phyloP scores from a whole-genome alignment of 306 rosid genomes.

The Cicer bijugum region DNA sequence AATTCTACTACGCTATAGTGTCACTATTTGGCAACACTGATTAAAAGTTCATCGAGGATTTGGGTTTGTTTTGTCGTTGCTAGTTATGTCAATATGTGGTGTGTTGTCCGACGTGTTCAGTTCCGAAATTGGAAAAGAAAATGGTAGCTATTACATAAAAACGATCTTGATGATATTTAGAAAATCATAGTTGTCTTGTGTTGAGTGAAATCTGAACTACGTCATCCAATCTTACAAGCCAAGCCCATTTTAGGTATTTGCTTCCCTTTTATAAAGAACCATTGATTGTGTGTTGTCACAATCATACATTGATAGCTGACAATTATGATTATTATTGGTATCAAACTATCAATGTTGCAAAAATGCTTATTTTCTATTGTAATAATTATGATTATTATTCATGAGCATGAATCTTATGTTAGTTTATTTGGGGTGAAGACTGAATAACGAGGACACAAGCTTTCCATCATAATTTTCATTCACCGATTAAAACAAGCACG shows the following conservation, averaged over 20 bases:
- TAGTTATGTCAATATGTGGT: conserved; percentile 7
- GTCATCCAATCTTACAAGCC: background rate
- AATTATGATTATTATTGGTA: background rate
- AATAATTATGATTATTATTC: background rate
- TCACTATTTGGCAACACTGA: too few relatives aligned
- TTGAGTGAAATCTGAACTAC: conserved; percentile 28
- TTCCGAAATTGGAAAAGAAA: background rate
- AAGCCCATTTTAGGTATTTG: conserved; percentile 5
- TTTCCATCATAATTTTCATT: conserved; percentile 11
- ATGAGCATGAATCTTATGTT: conserved; percentile 16
- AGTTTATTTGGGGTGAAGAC: conserved; percentile 33
- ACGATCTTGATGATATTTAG: background rate
- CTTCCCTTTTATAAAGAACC: background rate
- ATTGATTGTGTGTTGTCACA: background rate
- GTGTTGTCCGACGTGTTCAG: background rate
- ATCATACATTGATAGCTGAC: conserved; percentile 12
- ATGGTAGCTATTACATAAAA: conserved; percentile 25
- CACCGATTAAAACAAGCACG: background rate
- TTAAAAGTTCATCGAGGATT: background rate
- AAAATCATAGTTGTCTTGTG: conserved; percentile 1
- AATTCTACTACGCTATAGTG: too few relatives aligned
- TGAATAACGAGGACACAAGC: conserved; percentile 15
- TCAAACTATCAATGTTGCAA: conserved; percentile 14
- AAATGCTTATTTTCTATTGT: conserved; percentile 34
- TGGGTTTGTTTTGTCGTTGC: background rate